phyloP scores from a whole-genome alignment of 2,329 filamentous ascomycete genomes.

The Beauveria australis region DNA sequence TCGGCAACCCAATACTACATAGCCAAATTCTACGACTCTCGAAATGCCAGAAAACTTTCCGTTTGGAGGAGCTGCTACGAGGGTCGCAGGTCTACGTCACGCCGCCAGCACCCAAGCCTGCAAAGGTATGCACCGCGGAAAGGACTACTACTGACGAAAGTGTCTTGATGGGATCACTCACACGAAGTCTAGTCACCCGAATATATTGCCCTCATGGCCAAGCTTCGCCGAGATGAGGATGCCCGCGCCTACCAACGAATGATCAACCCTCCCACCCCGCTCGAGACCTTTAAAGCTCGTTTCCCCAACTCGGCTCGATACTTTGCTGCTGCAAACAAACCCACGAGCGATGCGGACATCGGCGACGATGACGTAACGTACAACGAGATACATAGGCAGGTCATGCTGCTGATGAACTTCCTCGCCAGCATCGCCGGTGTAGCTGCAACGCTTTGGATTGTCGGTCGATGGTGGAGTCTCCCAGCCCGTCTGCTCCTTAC shows the following conservation, averaged over 20 bases:
- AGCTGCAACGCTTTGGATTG: slow-evolving; percentile 69
- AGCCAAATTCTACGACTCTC: slow-evolving; percentile 58
- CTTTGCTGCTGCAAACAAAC: slow-evolving; percentile 47
- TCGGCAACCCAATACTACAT: slow-evolving; percentile 66
- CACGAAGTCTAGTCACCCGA: slow-evolving; percentile 53
- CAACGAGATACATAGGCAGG: slow-evolving; percentile 68
- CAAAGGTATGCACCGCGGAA: slow-evolving; percentile 1
- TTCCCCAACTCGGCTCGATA: slow-evolving; percentile 48
- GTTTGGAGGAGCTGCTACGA: slow-evolving; percentile 62
- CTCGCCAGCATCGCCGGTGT: slow-evolving; percentile 77
- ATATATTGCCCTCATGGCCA: slow-evolving; percentile 81
- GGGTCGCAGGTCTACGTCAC: slow-evolving; percentile 66
- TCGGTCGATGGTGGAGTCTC: slow-evolving; percentile 66
- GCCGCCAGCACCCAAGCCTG: slow-evolving; percentile 71
- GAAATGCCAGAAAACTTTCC: slow-evolving; percentile 38
- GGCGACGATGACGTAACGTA: slow-evolving; percentile 59
- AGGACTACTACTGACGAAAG: slow-evolving; percentile 40
- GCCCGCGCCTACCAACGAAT: slow-evolving; percentile 74
- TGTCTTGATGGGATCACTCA: slow-evolving; percentile 33
- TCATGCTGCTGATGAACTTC: slow-evolving; percentile 83
- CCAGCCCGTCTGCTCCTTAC: slow-evolving; percentile 62
- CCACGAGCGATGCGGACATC: slow-evolving; percentile 35
- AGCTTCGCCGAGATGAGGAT: slow-evolving; percentile 76
- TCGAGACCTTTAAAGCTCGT: slow-evolving; percentile 52
- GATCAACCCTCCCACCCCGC: slow-evolving; percentile 49